Percentiles rank a stretch among this genome's conserved stretches.
These are phyloP conservation scores for Raddia guianensis DNA, from an alignment of 176 grass and related monocot genomes.

Conservation along the genomic window DNA sequence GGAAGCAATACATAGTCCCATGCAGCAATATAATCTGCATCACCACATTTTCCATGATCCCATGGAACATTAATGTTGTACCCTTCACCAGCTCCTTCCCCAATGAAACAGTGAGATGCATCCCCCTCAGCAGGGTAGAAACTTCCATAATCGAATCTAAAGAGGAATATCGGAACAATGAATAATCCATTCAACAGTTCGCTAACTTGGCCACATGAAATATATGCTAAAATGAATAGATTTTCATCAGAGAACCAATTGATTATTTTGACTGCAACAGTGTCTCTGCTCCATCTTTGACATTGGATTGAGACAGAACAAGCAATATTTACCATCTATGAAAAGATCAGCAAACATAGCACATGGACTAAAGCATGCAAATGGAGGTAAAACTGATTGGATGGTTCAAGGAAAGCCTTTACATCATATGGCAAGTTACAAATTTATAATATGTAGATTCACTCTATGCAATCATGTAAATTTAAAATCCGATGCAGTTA, in stretches of 20 bases:
- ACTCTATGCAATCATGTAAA: not conserved
- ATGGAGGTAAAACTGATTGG: conserved; percentile 9
- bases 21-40: conserved; percentile 86
- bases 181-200: not conserved
- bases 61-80: conserved; percentile 99
- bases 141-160: conserved; percentile 87
- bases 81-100: conserved; percentile 82
- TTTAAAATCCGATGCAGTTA: not conserved
- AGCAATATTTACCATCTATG: not conserved
- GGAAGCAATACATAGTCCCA: conserved; percentile 94
- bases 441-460: not conserved
- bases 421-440: not conserved
- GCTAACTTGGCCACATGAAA: conserved; percentile 7
- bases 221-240: conserved; percentile 6
- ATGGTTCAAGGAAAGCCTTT: conserved; percentile 8
- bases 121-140: conserved; percentile 82
- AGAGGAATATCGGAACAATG: conserved; percentile 33
- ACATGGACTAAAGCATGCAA: conserved; percentile 26
- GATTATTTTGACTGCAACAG: not conserved
- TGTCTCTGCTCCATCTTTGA: not conserved
- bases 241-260: not conserved
- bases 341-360: conserved; percentile 28
- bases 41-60: conserved; percentile 86
- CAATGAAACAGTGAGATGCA: conserved; percentile 82
- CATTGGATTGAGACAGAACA: not conserved